phyloP scores from a whole-genome alignment of 2,329 filamentous ascomycete genomes.

The Penicillium freii region DNA sequence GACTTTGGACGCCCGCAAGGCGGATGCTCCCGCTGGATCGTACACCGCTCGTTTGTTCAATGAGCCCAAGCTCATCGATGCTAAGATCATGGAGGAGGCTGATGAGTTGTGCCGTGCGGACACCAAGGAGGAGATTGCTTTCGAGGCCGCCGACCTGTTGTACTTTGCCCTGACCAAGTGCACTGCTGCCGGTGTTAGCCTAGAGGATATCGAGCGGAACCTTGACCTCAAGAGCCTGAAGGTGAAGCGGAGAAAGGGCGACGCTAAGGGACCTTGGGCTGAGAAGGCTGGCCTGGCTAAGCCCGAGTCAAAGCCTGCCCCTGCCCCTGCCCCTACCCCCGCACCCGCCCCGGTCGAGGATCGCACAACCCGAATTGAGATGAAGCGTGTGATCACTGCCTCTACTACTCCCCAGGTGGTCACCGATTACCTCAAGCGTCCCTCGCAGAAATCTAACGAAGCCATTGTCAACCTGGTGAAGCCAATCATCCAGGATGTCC shows the following conservation, averaged over 20 bases:
- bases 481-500: slow-evolving; percentile 88
- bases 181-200: slow-evolving; percentile 74
- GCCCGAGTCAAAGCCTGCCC: slow-evolving; percentile 29
- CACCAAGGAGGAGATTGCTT: slow-evolving; percentile 78
- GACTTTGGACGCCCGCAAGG: slow-evolving; percentile 77
- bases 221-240: slow-evolving; percentile 93
- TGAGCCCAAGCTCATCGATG: slow-evolving; percentile 81
- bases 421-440: slow-evolving; percentile 73
- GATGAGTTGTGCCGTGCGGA: slow-evolving; percentile 89
- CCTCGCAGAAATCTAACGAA: slow-evolving; percentile 92
- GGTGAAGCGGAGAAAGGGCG: slow-evolving; percentile 86
- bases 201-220: slow-evolving; percentile 88
- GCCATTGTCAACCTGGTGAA: slow-evolving; percentile 86
- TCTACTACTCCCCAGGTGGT: slow-evolving; percentile 65
- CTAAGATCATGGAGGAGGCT: slow-evolving; percentile 98
- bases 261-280: slow-evolving; percentile 91
- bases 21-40: slow-evolving; percentile 79
- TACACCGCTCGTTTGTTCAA: slow-evolving; percentile 93
- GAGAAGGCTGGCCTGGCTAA: slow-evolving; percentile 69
- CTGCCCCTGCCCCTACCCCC: slow-evolving; percentile 38
- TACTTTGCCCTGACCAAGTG: slow-evolving; percentile 96
- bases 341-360: slow-evolving; percentile 54
- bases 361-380: slow-evolving; percentile 63
- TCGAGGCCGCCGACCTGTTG: slow-evolving; percentile 90
- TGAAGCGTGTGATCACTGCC: slow-evolving; percentile 74